Base-by-base conservation (phyloP, 2,329 filamentous ascomycete species). In the Talaromyces sp. region DNA sequence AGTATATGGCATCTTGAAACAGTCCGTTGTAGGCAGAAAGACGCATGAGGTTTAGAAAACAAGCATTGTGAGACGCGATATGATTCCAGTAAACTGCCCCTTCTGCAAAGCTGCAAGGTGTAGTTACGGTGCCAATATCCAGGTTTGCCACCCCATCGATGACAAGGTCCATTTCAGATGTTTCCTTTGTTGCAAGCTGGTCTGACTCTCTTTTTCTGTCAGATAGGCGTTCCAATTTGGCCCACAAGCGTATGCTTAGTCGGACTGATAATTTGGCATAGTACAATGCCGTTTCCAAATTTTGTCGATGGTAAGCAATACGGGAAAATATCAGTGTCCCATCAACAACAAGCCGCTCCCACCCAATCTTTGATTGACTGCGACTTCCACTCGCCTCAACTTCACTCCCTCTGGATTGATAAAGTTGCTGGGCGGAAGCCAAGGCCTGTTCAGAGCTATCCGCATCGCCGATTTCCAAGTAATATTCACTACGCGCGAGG, bases 1-100 rank as follows among this genome's bases (percentile, higher is more conserved):
- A 96, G 72, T 93, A 95, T 0, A 93, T 78, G 1, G 93, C 93
- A 72, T 98, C 93, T 63, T 91, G 88, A 65, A 92, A 91, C 76
- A 96, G 84, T 30, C 95, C 95, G 65, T 95, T 85, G 65, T 96
- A 89, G 1, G 89, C 86, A 67, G 93, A 96, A 1, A 96, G 80
- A 4, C 84, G 83, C 0, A 92, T 92, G 3, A 96, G 83, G 62
- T 92, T 88, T 63, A 88, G 76, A 15, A 96, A 79, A 60, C 87
- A 86, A 32, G 85, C 83, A 67, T 92, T 88, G 22, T 97, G 82
- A 0, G 88, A 86, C 30, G 86, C 84, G 8, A 95, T 87, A 22
- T 96, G 80, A 6, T 84, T 81, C 93, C 93, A 98, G 68, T 93
- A 92, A 2, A 85, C 82, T 0, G 91, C 86, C 57, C 87, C 87